phyloP scores from a whole-genome alignment of 306 rosid genomes.

The Vicia faba region DNA sequence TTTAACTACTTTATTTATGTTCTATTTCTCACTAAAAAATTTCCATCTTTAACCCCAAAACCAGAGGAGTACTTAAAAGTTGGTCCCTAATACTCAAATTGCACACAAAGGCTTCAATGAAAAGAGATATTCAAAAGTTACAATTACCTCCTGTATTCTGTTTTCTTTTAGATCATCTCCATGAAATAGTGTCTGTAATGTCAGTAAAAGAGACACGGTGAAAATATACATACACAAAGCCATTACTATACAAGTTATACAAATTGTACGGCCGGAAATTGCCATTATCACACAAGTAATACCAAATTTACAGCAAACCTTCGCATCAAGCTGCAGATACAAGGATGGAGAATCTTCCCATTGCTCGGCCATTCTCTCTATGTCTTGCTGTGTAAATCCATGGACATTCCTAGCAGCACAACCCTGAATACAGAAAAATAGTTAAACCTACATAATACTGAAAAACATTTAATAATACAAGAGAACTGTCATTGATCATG shows the following conservation, averaged over 20 bases:
- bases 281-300: conserved; percentile 25
- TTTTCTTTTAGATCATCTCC: conserved; percentile 84
- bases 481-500: conserved; percentile 22
- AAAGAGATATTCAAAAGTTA: conserved; percentile 27
- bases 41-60: conserved; percentile 24
- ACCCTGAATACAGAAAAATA: conserved; percentile 61
- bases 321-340: conserved; percentile 77
- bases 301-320: conserved; percentile 56
- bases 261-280: conserved; percentile 10
- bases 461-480: conserved; percentile 23
- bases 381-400: conserved; percentile 69
- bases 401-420: conserved; percentile 98
- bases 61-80: conserved; percentile 7
- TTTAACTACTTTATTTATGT: neutral
- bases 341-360: conserved; percentile 93
- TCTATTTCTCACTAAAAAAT: neutral
- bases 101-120: neutral
- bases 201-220: conserved; percentile 40
- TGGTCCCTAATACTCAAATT: conserved; percentile 23
- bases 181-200: conserved; percentile 73
- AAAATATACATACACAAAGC: conserved; percentile 34
- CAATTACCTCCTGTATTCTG: conserved; percentile 83
- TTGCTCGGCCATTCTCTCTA: conserved; percentile 76
- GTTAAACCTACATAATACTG: conserved; percentile 31
- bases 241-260: conserved; percentile 25